Percentiles rank a stretch among this genome's conserved stretches.
Evolutionary conservation across 345 rosid species (phyloP).

Genomic region (Heritiera fomes): DNA sequence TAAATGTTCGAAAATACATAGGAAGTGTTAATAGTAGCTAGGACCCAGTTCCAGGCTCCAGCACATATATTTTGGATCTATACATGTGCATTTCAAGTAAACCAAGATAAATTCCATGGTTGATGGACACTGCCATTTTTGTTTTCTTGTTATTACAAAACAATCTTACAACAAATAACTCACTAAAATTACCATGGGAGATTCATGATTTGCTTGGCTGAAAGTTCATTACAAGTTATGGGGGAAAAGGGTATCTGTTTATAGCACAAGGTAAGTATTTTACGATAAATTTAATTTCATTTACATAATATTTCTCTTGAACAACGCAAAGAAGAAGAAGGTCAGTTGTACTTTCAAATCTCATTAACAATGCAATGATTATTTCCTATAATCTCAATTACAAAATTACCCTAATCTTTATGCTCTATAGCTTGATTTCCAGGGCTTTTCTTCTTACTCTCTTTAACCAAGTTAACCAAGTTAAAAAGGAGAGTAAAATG

Average conservation of each 20-base stretch:
- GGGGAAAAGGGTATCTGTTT: no score
- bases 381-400: background rate
- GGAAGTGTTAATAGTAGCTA: background rate
- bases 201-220: background rate
- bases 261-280: background rate
- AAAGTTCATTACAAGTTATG: background rate
- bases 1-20: background rate
- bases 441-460: background rate
- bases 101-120: background rate
- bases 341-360: slow-evolving; percentile 16
- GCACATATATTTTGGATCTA: slow-evolving; percentile 4
- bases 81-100: background rate
- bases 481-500: background rate
- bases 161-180: background rate
- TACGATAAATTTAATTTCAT: background rate
- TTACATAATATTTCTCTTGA: background rate
- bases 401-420: background rate
- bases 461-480: slow-evolving; percentile 1
- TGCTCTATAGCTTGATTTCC: background rate
- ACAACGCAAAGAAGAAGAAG: background rate
- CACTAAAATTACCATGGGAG: background rate
- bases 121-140: background rate
- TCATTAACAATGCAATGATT: background rate
- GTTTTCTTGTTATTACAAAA: background rate
- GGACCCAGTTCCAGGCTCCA: slow-evolving; percentile 21